Evolutionary conservation across 1,284 basidiomycete genomes (phyloP).

Genomic region (Apiotrichum laibachii): DNA sequence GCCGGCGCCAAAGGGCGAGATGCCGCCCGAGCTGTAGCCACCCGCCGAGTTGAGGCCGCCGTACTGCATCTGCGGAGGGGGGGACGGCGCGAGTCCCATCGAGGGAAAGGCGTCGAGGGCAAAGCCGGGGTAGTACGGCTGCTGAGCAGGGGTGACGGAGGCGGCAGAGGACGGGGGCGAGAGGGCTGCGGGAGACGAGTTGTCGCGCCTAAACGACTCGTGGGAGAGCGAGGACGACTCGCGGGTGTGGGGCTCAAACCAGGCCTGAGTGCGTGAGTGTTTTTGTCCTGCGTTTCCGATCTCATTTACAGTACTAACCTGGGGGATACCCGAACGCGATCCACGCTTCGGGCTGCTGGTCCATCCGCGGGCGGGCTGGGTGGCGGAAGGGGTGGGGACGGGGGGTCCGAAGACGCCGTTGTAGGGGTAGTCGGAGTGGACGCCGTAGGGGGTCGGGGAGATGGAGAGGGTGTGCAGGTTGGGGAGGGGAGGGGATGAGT

Average conservation of each 20-base stretch:
- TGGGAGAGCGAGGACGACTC: slow-evolving; percentile 23
- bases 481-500: slow-evolving; percentile 42
- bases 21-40: slow-evolving; percentile 23
- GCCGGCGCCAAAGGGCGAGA: slow-evolving; percentile 34
- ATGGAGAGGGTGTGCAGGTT: slow-evolving; percentile 42
- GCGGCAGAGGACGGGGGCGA: slow-evolving; percentile 43
- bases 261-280: slow-evolving; percentile 30
- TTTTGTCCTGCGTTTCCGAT: not conserved
- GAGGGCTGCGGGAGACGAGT: slow-evolving; percentile 38
- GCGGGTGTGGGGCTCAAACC: slow-evolving; percentile 40
- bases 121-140: slow-evolving; percentile 20
- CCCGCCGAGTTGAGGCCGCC: slow-evolving; percentile 24
- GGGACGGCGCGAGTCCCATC: slow-evolving; percentile 43
- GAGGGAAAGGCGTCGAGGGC: slow-evolving; percentile 20
- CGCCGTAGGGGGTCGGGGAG: slow-evolving; percentile 30
- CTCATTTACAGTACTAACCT: slow-evolving; percentile 23
- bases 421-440: slow-evolving; percentile 41
- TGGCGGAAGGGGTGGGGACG: slow-evolving; percentile 19
- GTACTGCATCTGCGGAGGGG: slow-evolving; percentile 34
- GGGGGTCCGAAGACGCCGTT: slow-evolving; percentile 48
- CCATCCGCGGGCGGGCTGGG: slow-evolving; percentile 28
- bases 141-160: slow-evolving; percentile 28
- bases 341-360: slow-evolving; percentile 35
- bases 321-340: slow-evolving; percentile 42
- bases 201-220: slow-evolving; percentile 38